These are phyloP conservation scores for thale cress (Arabidopsis thaliana) DNA, from an alignment of 345 rosid genomes.

Conservation along the genomic window TAIR10.1 NC_003076.8:16266001-16266500, in stretches of 20 bases:
- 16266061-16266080: conserved; percentile 85
- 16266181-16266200: conserved; percentile 5
- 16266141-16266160: conserved; percentile 87
- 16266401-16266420: conserved; percentile 95
- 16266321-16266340: conserved; percentile 96
- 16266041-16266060: conserved; percentile 82
- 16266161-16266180: conserved; percentile 7
- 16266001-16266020: conserved; percentile 14
- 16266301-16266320: conserved; percentile 97
- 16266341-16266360: conserved; percentile 92
- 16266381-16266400: conserved; percentile 78
- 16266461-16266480: not conserved
- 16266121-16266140: conserved; percentile 99
- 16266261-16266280: conserved; percentile 78
- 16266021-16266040: not conserved
- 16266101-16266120: conserved; percentile 64
- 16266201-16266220: not conserved
- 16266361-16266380: conserved; percentile 63
- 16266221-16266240: conserved; percentile 62
- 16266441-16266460: conserved; percentile 75
- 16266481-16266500: conserved; percentile 9
- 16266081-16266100: conserved; percentile 87
- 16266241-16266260: conserved; percentile 98
- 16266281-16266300: conserved; percentile 74
- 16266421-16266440: conserved; percentile 91